Evolutionary conservation across 352 stramenopile genomes (phyloP).

Genomic region (Phytopythium boreale): DNA sequence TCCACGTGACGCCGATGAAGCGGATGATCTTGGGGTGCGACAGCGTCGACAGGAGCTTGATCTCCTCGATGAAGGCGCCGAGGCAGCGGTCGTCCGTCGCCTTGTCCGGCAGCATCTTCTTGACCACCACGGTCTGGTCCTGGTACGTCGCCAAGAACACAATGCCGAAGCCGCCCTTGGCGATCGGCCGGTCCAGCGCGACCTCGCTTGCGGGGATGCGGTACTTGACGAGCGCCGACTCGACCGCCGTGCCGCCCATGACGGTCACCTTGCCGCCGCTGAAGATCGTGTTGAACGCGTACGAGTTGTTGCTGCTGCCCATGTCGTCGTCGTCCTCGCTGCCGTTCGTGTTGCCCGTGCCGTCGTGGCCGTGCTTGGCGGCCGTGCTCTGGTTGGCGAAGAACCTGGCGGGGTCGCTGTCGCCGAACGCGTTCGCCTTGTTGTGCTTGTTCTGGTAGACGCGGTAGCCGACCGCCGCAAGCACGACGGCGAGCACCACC

Average conservation of each 20-base stretch:
- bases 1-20: conserved; percentile 85
- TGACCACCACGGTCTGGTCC: conserved; percentile 60
- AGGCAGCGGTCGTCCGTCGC: conserved; percentile 69
- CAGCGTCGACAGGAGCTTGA: conserved; percentile 78
- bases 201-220: conserved; percentile 67
- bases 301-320: conserved; percentile 14
- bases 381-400: conserved; percentile 51
- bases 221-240: conserved; percentile 72
- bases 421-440: conserved; percentile 17
- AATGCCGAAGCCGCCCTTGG: conserved; percentile 73
- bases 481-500: conserved; percentile 39
- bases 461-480: conserved; percentile 52
- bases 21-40: conserved; percentile 76
- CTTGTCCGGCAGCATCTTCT: conserved; percentile 84
- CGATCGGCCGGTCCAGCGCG: conserved; percentile 54
- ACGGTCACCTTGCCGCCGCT: conserved; percentile 47
- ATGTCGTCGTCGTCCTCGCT: conserved; percentile 12
- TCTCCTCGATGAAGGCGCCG: conserved; percentile 75
- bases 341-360: conserved; percentile 18
- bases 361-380: conserved; percentile 15
- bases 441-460: conserved; percentile 32
- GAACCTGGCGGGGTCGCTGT: conserved; percentile 32
- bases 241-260: conserved; percentile 48
- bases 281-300: conserved; percentile 57
- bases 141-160: conserved; percentile 71